A percentile compares a stretch with the other conserved stretches of the same genome.
These are phyloP conservation scores for Podospora australis DNA, from an alignment of 495 filamentous ascomycete genomes.

Conservation along the genomic window DNA sequence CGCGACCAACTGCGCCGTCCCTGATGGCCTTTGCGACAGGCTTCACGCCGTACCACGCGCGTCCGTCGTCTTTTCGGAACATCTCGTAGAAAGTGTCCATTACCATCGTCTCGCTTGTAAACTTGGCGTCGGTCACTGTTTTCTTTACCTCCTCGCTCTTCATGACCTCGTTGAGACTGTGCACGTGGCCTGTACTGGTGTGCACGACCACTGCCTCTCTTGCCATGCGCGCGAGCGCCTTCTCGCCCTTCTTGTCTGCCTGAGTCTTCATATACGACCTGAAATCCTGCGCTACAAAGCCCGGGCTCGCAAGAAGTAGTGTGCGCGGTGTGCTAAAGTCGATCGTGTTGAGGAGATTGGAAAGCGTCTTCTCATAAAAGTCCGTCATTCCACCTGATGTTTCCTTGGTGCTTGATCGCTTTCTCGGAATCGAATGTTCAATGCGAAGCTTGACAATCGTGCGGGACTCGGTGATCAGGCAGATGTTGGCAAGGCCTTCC, in stretches of 20 bases:
- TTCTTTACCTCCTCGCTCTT: constrained; percentile 68
- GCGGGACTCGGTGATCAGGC: constrained; percentile 84
- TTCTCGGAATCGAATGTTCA: constrained; percentile 76
- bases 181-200: constrained; percentile 74
- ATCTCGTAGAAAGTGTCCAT: constrained; percentile 82
- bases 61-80: constrained; percentile 76
- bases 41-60: constrained; percentile 83
- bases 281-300: constrained; percentile 77
- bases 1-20: constrained; percentile 81
- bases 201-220: constrained; percentile 71
- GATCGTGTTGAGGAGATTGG: constrained; percentile 69
- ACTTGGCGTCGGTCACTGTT: constrained; percentile 76
- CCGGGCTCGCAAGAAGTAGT: constrained; percentile 82
- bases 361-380: constrained; percentile 74
- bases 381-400: constrained; percentile 70
- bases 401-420: constrained; percentile 55
- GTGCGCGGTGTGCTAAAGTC: constrained; percentile 65
- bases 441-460: constrained; percentile 83
- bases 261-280: constrained; percentile 69
- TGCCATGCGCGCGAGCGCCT: constrained; percentile 49
- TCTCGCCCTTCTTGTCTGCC: constrained; percentile 62
- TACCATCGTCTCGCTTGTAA: constrained; percentile 71
- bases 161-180: constrained; percentile 80
- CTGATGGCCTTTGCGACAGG: constrained; percentile 83
- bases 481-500: constrained; percentile 88